phyloP scores from a whole-genome alignment of 1,139 yeast species.

The Kluyveromyces sp. region DNA sequence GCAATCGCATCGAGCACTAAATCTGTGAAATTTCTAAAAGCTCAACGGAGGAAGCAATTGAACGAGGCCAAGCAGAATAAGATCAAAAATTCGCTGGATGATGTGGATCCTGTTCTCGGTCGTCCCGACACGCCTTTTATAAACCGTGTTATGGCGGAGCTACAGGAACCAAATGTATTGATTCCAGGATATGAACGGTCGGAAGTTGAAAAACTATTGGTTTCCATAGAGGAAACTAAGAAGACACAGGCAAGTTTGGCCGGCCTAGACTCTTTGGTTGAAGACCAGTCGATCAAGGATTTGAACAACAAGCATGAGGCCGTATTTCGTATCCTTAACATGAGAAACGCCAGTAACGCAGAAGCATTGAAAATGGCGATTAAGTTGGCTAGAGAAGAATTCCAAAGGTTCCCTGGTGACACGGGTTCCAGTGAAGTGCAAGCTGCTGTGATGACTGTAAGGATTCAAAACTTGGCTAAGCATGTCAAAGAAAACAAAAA shows the following conservation, averaged over 20 bases:
- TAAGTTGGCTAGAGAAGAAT: slow-evolving; percentile 64
- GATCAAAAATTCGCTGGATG: slow-evolving; percentile 22
- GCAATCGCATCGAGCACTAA: slow-evolving; percentile 16
- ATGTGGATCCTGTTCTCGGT: slow-evolving; percentile 78
- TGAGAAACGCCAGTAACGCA: slow-evolving; percentile 58
- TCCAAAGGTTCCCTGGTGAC: slow-evolving; percentile 78
- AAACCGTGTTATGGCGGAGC: slow-evolving; percentile 55
- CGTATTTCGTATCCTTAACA: slow-evolving; percentile 60
- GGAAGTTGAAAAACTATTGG: slow-evolving; percentile 69
- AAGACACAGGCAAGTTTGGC: slow-evolving; percentile 34
- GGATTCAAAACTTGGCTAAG: slow-evolving; percentile 67
- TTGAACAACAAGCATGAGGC: slow-evolving; percentile 63
- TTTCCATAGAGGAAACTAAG: slow-evolving; percentile 66
- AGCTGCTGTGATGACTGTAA: slow-evolving; percentile 81
- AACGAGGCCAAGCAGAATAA: slow-evolving; percentile 31
- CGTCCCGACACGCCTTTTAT: slow-evolving; percentile 59
- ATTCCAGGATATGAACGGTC: slow-evolving; percentile 51
- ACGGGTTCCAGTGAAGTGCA: slow-evolving; percentile 95
- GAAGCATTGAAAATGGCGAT: slow-evolving; percentile 57
- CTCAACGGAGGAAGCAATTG: slow-evolving; percentile 32
- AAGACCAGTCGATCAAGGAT: slow-evolving; percentile 23
- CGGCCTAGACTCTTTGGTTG: slow-evolving; percentile 20
- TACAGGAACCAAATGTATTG: slow-evolving; percentile 52
- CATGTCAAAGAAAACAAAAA: slow-evolving; percentile 69
- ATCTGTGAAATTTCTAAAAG: slow-evolving; percentile 26